Base-by-base conservation (phyloP, 176 grass and related monocot genomes). In the Lolium perenne region DNA sequence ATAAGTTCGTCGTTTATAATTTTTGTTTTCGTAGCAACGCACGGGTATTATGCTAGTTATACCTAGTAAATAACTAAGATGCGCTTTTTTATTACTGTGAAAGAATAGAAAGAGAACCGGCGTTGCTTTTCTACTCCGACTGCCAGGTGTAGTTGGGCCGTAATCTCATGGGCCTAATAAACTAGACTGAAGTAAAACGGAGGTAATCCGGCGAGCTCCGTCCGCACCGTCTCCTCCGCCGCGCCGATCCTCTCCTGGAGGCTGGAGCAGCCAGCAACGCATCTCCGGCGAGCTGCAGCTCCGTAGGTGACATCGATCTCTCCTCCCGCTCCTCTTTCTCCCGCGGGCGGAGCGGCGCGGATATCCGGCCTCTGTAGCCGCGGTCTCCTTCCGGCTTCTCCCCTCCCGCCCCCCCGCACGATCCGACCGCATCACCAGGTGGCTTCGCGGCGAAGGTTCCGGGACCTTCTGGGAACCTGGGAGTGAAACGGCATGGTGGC, bases 401-500 rank as follows among this genome's bases (percentile, higher is more conserved):
- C 77, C 77, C n/a, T 79, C 77, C 25, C 6, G 11, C 35, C 54
- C 76, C 38, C 0, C 40, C 3, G 40, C 40, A 61, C 77, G 77
- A 23, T 46, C 56, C 11, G 56, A 47, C 38, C 77, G 38, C 77
- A 46, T 61, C 77, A 22, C 38, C 38, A 3, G 38, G 77, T 2
- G 56, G 13, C 38, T 17, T 25, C 57, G 38, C 4, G n/a, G 77
- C n/a, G 55, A 25, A 61, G 59, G 8, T 64, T 18, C 22, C 15
- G 41, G 8, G 48, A 64, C 48, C 78, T 48, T 49, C 59, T 12
- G 78, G 22, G 43, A 4, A 9, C 58, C 8, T 47, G 41, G 78
- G 59, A 48, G 40, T 65, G 60, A 32, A 3, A 65, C 22, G 60
- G 57, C 7, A 98, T 98, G 97, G 97, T 80, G 41, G 94, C 92